A percentile compares a stretch with the other conserved stretches of the same genome.
These are phyloP conservation scores for Celoporthe dispersa DNA, from an alignment of 2,329 filamentous ascomycete genomes.

Conservation along the genomic window DNA sequence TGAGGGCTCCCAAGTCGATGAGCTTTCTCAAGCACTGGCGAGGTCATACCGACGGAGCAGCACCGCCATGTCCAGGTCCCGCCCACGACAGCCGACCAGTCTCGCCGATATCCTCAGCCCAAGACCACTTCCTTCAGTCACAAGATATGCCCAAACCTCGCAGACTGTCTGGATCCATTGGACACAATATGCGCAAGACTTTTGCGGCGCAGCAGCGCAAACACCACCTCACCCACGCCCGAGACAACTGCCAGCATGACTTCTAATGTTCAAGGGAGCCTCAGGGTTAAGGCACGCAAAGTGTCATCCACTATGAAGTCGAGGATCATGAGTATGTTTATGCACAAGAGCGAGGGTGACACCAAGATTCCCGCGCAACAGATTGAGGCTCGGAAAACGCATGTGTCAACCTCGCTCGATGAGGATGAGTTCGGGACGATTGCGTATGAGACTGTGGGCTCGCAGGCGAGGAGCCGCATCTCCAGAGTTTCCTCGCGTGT, in stretches of 20 bases:
- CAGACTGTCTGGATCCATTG: constrained; percentile 48
- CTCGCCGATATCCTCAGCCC: constrained; percentile 29
- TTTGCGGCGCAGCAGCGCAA: constrained; percentile 51
- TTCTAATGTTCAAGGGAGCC: constrained; percentile 38
- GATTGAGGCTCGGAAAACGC: constrained; percentile 49
- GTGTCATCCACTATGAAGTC: constrained; percentile 65
- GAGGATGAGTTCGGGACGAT: constrained; percentile 24
- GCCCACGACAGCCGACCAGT: constrained; percentile 41
- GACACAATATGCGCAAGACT: constrained; percentile 52
- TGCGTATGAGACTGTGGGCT: constrained; percentile 28
- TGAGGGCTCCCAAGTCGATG: constrained; percentile 60
- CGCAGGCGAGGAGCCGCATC: constrained; percentile 36
- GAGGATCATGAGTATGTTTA: constrained; percentile 64
- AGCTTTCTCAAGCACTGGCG: constrained; percentile 47
- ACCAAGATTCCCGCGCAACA: constrained; percentile 55
- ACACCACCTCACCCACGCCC: constrained; percentile 21
- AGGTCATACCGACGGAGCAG: constrained; percentile 32
- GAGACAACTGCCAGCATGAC: constrained; percentile 25
- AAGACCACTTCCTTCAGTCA: constrained; percentile 12
- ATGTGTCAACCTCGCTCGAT: constrained; percentile 34
- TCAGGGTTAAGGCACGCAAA: constrained; percentile 61
- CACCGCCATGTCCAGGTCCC: constrained; percentile 7
- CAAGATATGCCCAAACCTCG: constrained; percentile 47
- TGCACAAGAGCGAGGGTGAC: constrained; percentile 43
- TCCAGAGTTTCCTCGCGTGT: constrained; percentile 53